Base-by-base conservation (phyloP, 495 filamentous ascomycete species). In the Neurospora sp. region DNA sequence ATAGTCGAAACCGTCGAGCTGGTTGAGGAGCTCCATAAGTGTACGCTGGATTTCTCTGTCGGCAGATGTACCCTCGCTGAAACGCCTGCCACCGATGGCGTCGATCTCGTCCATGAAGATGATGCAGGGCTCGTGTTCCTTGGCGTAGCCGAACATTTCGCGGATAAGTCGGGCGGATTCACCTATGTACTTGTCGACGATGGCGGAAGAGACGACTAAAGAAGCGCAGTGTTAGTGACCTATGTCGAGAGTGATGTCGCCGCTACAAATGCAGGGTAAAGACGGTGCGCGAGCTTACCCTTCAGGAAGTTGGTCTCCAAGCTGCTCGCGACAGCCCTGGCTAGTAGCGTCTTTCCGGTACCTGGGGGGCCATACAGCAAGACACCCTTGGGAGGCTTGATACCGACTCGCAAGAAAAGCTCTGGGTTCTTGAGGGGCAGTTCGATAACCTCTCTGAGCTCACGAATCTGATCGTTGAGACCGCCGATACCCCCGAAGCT, bases 41-140 rank as follows among this genome's bases (percentile, higher is more conserved):
- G 96, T 99, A 74, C 96, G 93, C 85, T 99, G 96, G 77, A 99
- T 99, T 83, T 99, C 96, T 76, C 96, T 92, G 85, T 99, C 96
- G 35, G 96, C 96, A 40, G 93, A 97, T 73, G 96, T 99, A 76
- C 96, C 96, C 82, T 99, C 96, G n/a, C 93, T 96, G 79, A 99
- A 99, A 76, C 96, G 89, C 78, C 96, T 90, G 72, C 96, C 96
- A 80, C 96, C 96, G 80, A 99, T 99, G 78, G 96, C 96, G 80
- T 99, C 96, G 82, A 99, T 99, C 82, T 99, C 96, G 86, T 99
- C 96, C 96, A 99, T 99, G 89, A 99, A 99, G 84, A 99, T 99
- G 80, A 99, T 98, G 83, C 96, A 99, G 62, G 96, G 96, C 81
- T 99, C 96, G 82, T 99, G 96, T 83, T 99, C 96, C 83, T 98